Conservation (phyloP, 768 basidiomycete genomes). For the Pleurotus cornucopiae region DNA sequence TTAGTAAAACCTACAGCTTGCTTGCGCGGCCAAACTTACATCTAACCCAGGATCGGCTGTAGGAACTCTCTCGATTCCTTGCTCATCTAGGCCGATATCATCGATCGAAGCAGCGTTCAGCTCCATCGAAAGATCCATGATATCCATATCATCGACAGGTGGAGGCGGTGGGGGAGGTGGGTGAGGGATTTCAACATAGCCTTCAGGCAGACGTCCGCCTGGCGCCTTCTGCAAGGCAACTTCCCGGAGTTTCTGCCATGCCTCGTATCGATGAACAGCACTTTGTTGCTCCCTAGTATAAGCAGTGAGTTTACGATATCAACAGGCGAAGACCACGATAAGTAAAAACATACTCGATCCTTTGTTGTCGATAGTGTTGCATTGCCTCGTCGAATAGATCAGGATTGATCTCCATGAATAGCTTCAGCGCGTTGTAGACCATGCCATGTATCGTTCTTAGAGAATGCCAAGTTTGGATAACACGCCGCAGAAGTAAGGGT, state of each 20-base stretch:
- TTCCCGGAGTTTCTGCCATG: conserved; percentile 85
- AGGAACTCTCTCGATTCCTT: conserved; percentile 83
- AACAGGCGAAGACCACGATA: background rate
- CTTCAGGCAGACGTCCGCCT: conserved; percentile 65
- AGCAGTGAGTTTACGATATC: background rate
- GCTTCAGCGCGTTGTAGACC: conserved; percentile 97
- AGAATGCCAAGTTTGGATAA: background rate
- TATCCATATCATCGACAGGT: conserved; percentile 77
- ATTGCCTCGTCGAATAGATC: conserved; percentile 93
- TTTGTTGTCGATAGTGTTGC: conserved; percentile 88
- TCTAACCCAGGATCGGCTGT: conserved; percentile 89
- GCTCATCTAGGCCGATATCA: conserved; percentile 70
- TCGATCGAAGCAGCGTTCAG: conserved; percentile 82
- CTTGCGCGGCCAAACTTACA: conserved; percentile 41
- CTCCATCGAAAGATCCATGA: conserved; percentile 87
- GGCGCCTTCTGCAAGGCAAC: conserved; percentile 68
- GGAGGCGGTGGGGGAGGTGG: conserved; percentile 76
- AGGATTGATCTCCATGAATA: conserved; percentile 99
- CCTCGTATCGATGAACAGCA: conserved; percentile 78
- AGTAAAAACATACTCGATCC: conserved; percentile 67
- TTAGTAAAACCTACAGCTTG: background rate
- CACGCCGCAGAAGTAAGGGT: background rate
- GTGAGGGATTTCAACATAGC: conserved; percentile 64
- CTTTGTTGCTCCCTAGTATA: conserved; percentile 77
- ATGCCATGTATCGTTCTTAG: conserved; percentile 94